phyloP scores from a whole-genome alignment of 2,329 filamentous ascomycete species.

The Penicillium sumatraense region DNA sequence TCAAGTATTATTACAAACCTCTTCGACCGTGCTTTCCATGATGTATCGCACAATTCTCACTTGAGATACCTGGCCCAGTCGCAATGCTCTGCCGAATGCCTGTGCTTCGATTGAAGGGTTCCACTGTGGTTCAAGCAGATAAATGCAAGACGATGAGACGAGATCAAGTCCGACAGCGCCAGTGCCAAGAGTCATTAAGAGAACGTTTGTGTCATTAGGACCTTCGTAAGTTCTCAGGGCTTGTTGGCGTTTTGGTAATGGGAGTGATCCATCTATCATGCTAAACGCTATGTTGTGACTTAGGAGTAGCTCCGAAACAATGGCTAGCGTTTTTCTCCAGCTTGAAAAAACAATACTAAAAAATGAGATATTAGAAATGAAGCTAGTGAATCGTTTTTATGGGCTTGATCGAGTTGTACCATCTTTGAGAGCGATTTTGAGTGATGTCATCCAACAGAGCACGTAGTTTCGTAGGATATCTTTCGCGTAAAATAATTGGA shows the following conservation, averaged over 20 bases:
- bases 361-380: background rate
- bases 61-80: conserved; percentile 3
- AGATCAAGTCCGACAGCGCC: conserved; percentile 1
- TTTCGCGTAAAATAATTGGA: background rate
- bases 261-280: conserved; percentile 8
- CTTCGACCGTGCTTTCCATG: conserved; percentile 6
- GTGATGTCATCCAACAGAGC: background rate
- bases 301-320: conserved; percentile 31
- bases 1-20: background rate
- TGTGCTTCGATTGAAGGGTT: conserved; percentile 10
- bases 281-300: background rate
- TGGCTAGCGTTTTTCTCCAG: conserved; percentile 51
- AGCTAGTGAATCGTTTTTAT: background rate
- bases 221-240: background rate
- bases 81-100: conserved; percentile 7
- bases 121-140: conserved; percentile 13
- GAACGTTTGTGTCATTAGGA: background rate
- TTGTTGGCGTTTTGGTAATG: background rate
- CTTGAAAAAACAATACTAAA: conserved; percentile 53
- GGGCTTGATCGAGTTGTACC: background rate
- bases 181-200: background rate
- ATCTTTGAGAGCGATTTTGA: background rate
- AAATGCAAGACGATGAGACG: conserved; percentile 5
- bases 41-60: conserved; percentile 4
- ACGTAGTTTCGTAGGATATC: background rate